Evolutionary conservation across 2,329 filamentous ascomycete species (phyloP), one percentile per base, ranked within the genome.

Genomic region (Arthrobotrys sinensis): DNA sequence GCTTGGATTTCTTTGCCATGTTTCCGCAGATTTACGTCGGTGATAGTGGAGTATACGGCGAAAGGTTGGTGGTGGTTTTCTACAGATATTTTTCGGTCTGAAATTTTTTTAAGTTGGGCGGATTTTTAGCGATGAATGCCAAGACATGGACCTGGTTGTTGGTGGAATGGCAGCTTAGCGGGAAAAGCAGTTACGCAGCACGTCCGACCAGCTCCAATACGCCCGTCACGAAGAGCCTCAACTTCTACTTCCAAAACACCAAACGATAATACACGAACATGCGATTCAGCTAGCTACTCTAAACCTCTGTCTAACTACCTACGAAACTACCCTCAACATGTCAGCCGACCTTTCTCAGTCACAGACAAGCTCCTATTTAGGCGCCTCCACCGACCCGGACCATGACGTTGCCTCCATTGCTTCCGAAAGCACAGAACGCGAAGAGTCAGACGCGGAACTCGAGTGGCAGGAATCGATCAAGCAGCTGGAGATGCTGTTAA

Each of bases 391-490:
- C 36, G 63, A 55, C 48, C 53, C 67, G 24, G 66, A 69, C 40
- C 66, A 68, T 16, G 75, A 79, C 52, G 62, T 79, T n/a, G 75
- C 64, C 16, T 72, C 75, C 24, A 57, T 79, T 14, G 24, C 45
- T 10, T 72, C 69, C 6, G 75, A 79, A 55, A 66, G 62, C 2
- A 79, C 73, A 16, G 73, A 77, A 24, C 57, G 67, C 19, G 89
- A 91, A 62, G 87, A 91, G 77, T 93, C 92, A 45, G 95, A 98
- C 83, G 96, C 96, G 8, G 95, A 99, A 85, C 89, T 89, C 79
- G 95, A 99, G 85, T 99, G 96, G 96, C 92, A 95, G 82, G 93
- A 94, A 82, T 97, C 93, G 82, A 86, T 99, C 80, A 93, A 97
- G 85, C 96, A 99, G 86, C 86, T 99, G 77, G 94, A 99, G 86